phyloP scores from a whole-genome alignment of 768 basidiomycete genomes.

The Cyathus striatus region DNA sequence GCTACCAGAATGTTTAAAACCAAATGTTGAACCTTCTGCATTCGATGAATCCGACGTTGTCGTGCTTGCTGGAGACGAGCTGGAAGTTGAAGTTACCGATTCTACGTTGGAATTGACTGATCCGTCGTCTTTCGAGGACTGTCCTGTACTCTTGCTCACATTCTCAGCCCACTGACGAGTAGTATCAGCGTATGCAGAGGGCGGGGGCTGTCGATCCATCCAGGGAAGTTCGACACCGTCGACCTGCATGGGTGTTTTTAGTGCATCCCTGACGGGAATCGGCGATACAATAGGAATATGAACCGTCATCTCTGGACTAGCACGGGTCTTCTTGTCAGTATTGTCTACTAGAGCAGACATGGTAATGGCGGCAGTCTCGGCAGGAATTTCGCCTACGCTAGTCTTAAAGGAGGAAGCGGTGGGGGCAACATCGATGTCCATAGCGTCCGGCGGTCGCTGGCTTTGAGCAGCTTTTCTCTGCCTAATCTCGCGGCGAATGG shows the following conservation, averaged over 20 bases:
- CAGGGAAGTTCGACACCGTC: constrained; percentile 11
- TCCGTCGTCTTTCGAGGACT: neutral
- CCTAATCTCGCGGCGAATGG: constrained; percentile 55
- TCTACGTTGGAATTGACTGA: neutral
- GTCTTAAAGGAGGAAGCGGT: no score
- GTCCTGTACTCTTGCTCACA: constrained; percentile 15
- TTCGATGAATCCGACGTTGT: constrained; percentile 15
- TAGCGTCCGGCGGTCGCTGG: constrained; percentile 11
- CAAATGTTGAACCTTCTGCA: constrained; percentile 10
- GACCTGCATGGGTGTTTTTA: constrained; percentile 17
- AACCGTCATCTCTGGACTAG: constrained; percentile 12
- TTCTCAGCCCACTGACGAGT: constrained; percentile 46
- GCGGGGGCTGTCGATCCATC: neutral
- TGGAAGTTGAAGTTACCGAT: neutral
- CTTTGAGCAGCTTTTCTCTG: constrained; percentile 5
- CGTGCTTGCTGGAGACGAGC: neutral
- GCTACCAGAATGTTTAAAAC: constrained; percentile 10
- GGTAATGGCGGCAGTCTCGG: neutral
- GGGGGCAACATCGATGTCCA: constrained; percentile 17
- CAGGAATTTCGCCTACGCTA: neutral
- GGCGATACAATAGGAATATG: constrained; percentile 20
- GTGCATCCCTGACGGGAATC: constrained; percentile 6
- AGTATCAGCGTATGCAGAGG: constrained; percentile 3
- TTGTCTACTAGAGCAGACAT: no score
- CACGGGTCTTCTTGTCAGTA: no score